Percentiles rank a stretch among this genome's conserved stretches.
phyloP scores from a whole-genome alignment of 305 asterid species.

The Fraxinus xanthoxyloides region DNA sequence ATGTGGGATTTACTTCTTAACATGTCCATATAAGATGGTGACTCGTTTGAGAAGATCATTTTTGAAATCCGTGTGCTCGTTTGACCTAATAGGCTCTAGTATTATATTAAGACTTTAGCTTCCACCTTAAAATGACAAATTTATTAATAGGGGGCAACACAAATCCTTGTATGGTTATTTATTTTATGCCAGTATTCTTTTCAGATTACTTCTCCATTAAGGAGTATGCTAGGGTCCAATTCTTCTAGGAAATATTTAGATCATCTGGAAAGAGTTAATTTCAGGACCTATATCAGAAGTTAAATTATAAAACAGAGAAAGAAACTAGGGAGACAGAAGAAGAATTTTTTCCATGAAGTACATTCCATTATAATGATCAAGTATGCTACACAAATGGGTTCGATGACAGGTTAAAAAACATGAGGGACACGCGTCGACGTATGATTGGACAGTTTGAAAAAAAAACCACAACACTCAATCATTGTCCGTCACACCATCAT shows the following conservation, averaged over 20 bases:
- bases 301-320: neutral
- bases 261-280: neutral
- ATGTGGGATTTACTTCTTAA: too few relatives aligned
- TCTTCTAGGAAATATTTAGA: neutral
- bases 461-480: too few relatives aligned
- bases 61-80: neutral
- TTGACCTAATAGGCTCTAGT: too few relatives aligned
- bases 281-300: neutral
- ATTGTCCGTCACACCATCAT: too few relatives aligned
- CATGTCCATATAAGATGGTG: too few relatives aligned
- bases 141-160: neutral
- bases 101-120: too few relatives aligned
- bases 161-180: neutral
- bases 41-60: too few relatives aligned
- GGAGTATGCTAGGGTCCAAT: neutral
- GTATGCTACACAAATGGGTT: too few relatives aligned
- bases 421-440: too few relatives aligned
- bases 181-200: neutral
- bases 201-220: neutral
- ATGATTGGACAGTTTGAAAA: too few relatives aligned
- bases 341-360: neutral
- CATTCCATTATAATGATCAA: neutral
- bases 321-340: neutral
- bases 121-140: neutral
- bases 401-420: too few relatives aligned